These are phyloP conservation scores for Eimeria tenella DNA, from an alignment of 169 alveolate genomes.

Conservation along the genomic window DNA sequence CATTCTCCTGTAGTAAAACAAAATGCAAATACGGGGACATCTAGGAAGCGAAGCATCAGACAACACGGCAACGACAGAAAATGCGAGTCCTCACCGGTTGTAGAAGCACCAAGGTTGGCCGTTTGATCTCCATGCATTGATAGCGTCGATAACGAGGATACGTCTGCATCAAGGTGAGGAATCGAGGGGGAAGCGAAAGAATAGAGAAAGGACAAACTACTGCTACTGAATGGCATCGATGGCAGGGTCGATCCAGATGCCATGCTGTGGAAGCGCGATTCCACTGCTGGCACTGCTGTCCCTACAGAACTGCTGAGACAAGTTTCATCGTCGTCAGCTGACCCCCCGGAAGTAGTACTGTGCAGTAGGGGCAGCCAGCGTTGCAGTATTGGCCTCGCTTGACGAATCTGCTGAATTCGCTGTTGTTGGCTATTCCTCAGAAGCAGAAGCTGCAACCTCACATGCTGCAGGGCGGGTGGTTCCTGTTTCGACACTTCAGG, in stretches of 20 bases:
- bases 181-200: slow-evolving; percentile 24
- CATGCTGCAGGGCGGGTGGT: slow-evolving; percentile 49
- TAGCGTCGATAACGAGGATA: neutral
- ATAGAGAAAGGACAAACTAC: neutral
- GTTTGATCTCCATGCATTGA: neutral
- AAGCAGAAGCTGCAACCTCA: slow-evolving; percentile 48
- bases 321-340: slow-evolving; percentile 22
- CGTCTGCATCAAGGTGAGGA: slow-evolving; percentile 4
- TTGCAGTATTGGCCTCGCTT: neutral
- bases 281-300: slow-evolving; percentile 5
- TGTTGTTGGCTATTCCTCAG: slow-evolving; percentile 46
- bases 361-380: slow-evolving; percentile 26
- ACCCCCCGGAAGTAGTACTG: neutral
- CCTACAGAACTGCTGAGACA: neutral
- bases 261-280: neutral
- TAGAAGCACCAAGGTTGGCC: neutral
- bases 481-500: slow-evolving; percentile 32
- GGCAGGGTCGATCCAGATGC: slow-evolving; percentile 19
- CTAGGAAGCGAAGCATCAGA: neutral
- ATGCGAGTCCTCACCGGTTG: neutral
- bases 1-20: slow-evolving; percentile 27
- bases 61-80: neutral
- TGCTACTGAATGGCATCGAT: slow-evolving; percentile 32
- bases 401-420: neutral
- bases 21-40: neutral